Conservation (phyloP, 345 rosid genomes). For the Rhodomyrtus tomentosa region DNA sequence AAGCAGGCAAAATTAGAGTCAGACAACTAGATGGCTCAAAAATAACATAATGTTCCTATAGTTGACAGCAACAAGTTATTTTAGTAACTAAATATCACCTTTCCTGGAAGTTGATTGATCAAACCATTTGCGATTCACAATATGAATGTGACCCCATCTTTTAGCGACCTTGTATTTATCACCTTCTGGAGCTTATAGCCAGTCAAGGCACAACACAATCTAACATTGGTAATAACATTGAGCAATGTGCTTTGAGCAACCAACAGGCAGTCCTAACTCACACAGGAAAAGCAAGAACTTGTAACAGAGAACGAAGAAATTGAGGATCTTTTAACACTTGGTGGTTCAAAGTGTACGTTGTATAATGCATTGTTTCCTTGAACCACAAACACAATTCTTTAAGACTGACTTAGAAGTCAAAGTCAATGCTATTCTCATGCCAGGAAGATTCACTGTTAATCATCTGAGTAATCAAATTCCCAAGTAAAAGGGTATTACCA, state of each 20-base stretch:
- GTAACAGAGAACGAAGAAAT: neutral
- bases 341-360: neutral
- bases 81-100: slow-evolving; percentile 32
- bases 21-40: slow-evolving; percentile 2
- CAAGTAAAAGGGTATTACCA: neutral
- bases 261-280: neutral
- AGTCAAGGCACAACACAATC: slow-evolving; percentile 31
- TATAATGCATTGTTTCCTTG: neutral
- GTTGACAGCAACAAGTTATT: neutral
- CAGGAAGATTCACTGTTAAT: neutral
- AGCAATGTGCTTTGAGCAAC: neutral
- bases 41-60: neutral
- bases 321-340: neutral
- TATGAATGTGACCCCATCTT: slow-evolving; percentile 81
- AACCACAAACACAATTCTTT: neutral
- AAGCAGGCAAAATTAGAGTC: slow-evolving; percentile 17
- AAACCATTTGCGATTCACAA: slow-evolving; percentile 81
- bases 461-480: neutral
- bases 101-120: slow-evolving; percentile 68
- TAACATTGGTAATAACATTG: neutral
- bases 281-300: neutral
- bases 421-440: neutral
- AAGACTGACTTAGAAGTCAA: neutral
- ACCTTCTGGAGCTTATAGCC: slow-evolving; percentile 69
- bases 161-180: slow-evolving; percentile 86